Evolutionary conservation across 768 basidiomycete genomes (phyloP), one percentile per base, ranked within the genome.

Genomic region (Suillus subaureus): DNA sequence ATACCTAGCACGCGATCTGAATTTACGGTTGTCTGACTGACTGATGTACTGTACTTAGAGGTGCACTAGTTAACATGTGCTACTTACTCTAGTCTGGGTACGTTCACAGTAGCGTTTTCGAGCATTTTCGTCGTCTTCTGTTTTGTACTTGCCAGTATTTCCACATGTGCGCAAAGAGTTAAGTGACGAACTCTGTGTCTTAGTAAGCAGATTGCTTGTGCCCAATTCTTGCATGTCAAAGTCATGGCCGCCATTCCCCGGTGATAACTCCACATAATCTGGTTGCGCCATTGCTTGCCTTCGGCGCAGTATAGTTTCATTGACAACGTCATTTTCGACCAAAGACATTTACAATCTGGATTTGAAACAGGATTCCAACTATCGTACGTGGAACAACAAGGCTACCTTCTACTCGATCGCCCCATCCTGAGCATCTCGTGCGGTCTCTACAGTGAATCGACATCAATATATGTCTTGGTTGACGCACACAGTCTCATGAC

Each of bases 391-490:
- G 47, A 23, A 23, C 23, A 23, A 23, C 12, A 49, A 49, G 12
- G 23, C 47, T 45, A n/a, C 39, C 58, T 5, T 18, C 62, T 39
- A 75, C 75, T 1, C 43, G 57, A 4, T 82, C 84, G 18, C 80
- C 83, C 5, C 72, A 79, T 61, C 73, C 80, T 0, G 78, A 80
- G 11, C 83, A 88, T 67, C 80, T 81, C 8, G 74, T 90, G 57
- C 82, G 84, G 84, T 90, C 89, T 16, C 77, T 87, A 63, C 78
- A 71, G 89, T 85, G 64, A 55, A 80, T 77, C 23, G 26, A 21
- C 16, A 42, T 51, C 55, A 11, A 21, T 49, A 18, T 23, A n/a
- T 23, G 16, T 26, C 37, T 18, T 5, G 28, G 4, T 54, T 43
- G 45, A 55, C 28, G 23, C 23, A 21, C 61, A 13, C 37, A 54